A percentile compares a stretch with the other conserved stretches of the same genome.
Conservation (phyloP, 768 basidiomycete species). For the Jaapia argillacea region DNA sequence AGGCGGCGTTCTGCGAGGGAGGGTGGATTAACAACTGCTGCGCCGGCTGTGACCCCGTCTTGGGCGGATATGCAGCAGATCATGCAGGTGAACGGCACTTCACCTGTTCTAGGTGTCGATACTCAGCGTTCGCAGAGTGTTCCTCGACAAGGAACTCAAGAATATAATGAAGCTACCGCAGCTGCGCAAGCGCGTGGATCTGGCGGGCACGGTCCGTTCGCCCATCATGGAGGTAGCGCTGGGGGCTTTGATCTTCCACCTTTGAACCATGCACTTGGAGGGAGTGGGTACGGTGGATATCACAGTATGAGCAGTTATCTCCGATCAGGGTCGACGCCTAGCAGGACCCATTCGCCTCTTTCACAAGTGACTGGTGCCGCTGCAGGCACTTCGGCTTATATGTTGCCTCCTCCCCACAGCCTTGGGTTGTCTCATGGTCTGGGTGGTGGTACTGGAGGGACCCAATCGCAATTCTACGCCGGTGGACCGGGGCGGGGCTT, state of each 20-base stretch:
- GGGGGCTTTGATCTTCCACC: conserved; percentile 59
- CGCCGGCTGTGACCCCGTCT: too few species aligned
- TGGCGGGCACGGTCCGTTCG: too few species aligned
- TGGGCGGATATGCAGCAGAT: too few species aligned
- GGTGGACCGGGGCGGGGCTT: neutral
- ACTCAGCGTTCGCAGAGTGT: too few species aligned
- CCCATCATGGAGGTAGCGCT: too few species aligned
- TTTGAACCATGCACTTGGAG: conserved; percentile 30
- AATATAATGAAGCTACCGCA: too few species aligned
- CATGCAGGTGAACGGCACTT: too few species aligned
- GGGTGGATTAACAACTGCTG: too few species aligned
- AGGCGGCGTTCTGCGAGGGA: too few species aligned
- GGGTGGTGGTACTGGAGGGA: neutral
- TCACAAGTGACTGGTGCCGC: neutral
- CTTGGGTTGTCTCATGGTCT: conserved; percentile 15
- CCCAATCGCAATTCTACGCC: neutral
- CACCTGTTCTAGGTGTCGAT: too few species aligned
- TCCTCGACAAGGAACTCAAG: too few species aligned
- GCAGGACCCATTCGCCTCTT: conserved; percentile 63
- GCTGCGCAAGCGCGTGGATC: too few species aligned
- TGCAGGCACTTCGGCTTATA: conserved; percentile 4
- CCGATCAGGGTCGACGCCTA: conserved; percentile 36
- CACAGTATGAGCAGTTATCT: conserved; percentile 18
- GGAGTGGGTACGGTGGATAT: conserved; percentile 25
- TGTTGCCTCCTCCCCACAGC: conserved; percentile 28